Base-by-base conservation (phyloP, 139 green algal species). In the Picochlorum sp. region DNA sequence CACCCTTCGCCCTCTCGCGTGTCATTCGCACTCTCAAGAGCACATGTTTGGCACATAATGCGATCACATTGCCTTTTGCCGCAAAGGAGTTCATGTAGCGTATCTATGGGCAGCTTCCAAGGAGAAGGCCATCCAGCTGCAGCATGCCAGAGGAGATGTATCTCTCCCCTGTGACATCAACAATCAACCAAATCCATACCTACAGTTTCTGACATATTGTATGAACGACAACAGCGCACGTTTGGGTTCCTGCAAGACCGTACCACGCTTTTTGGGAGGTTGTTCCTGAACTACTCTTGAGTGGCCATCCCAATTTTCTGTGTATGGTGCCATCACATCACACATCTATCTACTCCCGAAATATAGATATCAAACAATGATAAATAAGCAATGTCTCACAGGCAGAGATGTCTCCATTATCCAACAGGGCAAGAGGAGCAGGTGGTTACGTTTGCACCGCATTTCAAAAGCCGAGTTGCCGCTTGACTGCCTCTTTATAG, bases 371-470 rank as follows among this genome's bases (percentile, higher is more conserved):
- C 45, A 18, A 52, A 23, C 45, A 52, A 52, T 52, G 11, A 52
- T 23, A 52, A 9, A 52, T 52, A 52, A 52, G 45, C 45, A 52
- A 52, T 52, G 45, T 52, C 24, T 52, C 45, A 52, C 45, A 52
- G 45, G 45, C 45, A 52, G 45, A 52, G 45, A 52, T 52, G 45
- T 11, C 45, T 52, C 45, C 45, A 52, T 52, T 8, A 52, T 52
- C 45, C 45, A 52, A 11, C 45, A 52, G 45, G 45, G 45, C 45
- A 11, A 52, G 45, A 18, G 45, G 45, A 52, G 45, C 45, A 52
- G 45, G 45, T 52, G 45, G 45, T 52, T 52, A 11, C 45, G 45
- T 52, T 52, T 52, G 45, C 8, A 52, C 45, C 45, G 45, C 45
- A 24, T 52, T 52, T 52, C 45, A 52, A 52, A 52, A 52, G 45